Base-by-base conservation (phyloP, 768 basidiomycete species). In the Russula dissimulans region DNA sequence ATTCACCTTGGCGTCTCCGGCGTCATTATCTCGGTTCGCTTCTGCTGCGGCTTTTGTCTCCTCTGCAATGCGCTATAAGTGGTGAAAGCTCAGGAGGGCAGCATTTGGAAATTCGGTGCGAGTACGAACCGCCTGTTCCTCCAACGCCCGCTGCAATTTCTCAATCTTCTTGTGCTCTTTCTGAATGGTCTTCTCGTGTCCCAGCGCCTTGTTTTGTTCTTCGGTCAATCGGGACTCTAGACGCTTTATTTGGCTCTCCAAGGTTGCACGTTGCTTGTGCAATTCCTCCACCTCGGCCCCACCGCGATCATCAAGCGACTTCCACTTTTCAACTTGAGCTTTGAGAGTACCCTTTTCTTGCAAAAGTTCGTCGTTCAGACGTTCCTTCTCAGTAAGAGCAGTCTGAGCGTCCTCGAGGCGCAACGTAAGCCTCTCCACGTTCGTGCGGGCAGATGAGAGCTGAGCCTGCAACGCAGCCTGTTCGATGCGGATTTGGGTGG, bases 251-350 rank as follows among this genome's bases (percentile, higher is more conserved):
- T 81, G 72, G 3, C 79, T 71, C 58, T 89, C 84, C 11, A 89
- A 74, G 36, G 83, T 79, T 10, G 78, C 72, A 10, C 80, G 79
- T 57, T 76, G 73, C 67, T 82, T 84, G 44, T 82, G 77, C 54
- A 78, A 71, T 6, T 72, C 69, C 54, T 85, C 86, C 9, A 78
- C 74, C 36, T 86, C 83, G 17, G 75, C 79, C 11, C 78, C 82
- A 49, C 82, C 86, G 50, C 81, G 83, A 31, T 74, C 82, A 66
- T 89, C 89, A 17, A 88, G 70, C 31, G 70, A 77, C 66, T 86
- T 78, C 86, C 86, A 89, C 67, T 84, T 81, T 44, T 80, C 79
- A 9, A 90, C 72, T 65, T 91, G 88, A 15, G 79, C 78, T 52
- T 79, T 77, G 41, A 89, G 73, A 44, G 85, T 79, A 5, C 72